Evolutionary conservation across 192 early-diverging fungal genomes (phyloP).

Genomic region (Linnemannia schmuckeri): DNA sequence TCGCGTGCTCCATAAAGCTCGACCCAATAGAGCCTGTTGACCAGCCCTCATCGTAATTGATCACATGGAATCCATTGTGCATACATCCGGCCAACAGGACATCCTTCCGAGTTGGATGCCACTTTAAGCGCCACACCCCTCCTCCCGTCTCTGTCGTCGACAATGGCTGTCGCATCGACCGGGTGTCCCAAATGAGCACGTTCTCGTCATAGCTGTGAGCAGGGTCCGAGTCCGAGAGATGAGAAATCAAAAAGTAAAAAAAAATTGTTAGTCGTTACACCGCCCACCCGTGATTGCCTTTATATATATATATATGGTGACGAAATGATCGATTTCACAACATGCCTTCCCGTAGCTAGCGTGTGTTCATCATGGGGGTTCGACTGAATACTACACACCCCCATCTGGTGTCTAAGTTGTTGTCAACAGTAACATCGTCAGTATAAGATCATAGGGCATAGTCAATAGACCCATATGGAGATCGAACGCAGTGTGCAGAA

Average conservation of each 20-base stretch:
- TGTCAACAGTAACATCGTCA: background rate
- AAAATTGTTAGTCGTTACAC: constrained; percentile 5
- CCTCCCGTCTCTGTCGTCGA: constrained; percentile 79
- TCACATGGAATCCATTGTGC: constrained; percentile 92
- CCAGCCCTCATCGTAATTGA: constrained; percentile 63
- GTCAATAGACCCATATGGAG: background rate
- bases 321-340: background rate
- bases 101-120: constrained; percentile 82
- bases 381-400: constrained; percentile 92
- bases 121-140: constrained; percentile 95
- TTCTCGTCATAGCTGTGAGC: constrained; percentile 87
- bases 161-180: constrained; percentile 83
- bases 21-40: constrained; percentile 18
- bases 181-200: constrained; percentile 91
- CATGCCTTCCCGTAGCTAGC: constrained; percentile 87
- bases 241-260: constrained; percentile 4
- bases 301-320: background rate
- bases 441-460: background rate
- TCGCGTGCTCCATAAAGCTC: constrained; percentile 79
- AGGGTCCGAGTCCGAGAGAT: constrained; percentile 5
- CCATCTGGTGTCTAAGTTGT: constrained; percentile 79
- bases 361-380: constrained; percentile 82
- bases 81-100: constrained; percentile 86
- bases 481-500: background rate
- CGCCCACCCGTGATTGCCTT: constrained; percentile 2